These are phyloP conservation scores for Termitomyces bulborhizus DNA, from an alignment of 768 basidiomycete genomes.

Conservation along the genomic window DNA sequence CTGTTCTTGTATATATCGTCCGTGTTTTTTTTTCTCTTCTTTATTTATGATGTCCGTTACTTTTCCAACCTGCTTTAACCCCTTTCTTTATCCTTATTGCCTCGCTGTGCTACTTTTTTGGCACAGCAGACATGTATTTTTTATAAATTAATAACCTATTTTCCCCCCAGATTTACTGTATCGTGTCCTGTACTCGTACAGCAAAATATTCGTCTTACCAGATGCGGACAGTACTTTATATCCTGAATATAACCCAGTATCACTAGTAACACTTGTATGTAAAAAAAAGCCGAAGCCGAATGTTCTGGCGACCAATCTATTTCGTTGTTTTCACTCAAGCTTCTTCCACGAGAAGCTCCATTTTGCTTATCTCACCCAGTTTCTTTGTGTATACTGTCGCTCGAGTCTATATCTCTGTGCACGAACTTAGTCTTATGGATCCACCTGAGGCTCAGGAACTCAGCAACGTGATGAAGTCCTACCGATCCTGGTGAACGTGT, in stretches of 20 bases:
- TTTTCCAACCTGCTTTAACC: neutral
- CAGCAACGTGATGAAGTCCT: neutral
- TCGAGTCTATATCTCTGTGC: neutral
- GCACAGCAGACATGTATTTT: neutral
- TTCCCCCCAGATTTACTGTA: neutral
- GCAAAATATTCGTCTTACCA: slow-evolving; percentile 1
- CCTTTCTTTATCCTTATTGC: slow-evolving; percentile 2
- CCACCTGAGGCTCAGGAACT: neutral
- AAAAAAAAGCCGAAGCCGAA: neutral
- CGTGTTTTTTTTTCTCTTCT: neutral
- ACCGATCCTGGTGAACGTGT: neutral
- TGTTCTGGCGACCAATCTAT: neutral
- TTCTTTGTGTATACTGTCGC: neutral
- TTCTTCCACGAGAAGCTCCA: neutral
- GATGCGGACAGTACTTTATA: slow-evolving; percentile 4
- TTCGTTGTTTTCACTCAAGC: neutral
- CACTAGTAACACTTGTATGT: neutral
- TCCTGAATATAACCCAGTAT: slow-evolving; percentile 1
- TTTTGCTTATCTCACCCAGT: neutral
- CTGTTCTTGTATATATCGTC: neutral
- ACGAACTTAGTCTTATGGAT: neutral
- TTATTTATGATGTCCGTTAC: neutral
- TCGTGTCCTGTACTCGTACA: neutral
- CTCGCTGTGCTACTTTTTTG: neutral
- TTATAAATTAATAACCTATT: neutral